A percentile compares a stretch with the other conserved stretches of the same genome.
Evolutionary conservation across 1,284 basidiomycete genomes (phyloP).

Genomic region (Xerocomus amazonicus): DNA sequence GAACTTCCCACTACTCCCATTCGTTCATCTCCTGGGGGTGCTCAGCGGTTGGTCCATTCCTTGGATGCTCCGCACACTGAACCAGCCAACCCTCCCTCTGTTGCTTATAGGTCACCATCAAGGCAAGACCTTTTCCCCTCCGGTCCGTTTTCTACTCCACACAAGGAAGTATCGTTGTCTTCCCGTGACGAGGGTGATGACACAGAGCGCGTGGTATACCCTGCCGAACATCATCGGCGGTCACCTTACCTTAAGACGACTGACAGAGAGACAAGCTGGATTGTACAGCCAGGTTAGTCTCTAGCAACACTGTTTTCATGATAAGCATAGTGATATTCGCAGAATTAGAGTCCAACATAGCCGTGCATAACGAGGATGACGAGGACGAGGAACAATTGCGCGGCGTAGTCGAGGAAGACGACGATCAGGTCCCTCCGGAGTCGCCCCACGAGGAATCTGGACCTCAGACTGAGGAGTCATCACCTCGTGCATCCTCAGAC

Average conservation of each 20-base stretch:
- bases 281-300: constrained; percentile 61
- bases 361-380: constrained; percentile 56
- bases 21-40: constrained; percentile 30
- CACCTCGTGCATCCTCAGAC: constrained; percentile 49
- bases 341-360: constrained; percentile 58
- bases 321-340: constrained; percentile 9
- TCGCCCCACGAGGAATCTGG: constrained; percentile 37
- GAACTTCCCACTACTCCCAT: constrained; percentile 35
- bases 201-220: constrained; percentile 49
- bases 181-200: constrained; percentile 53
- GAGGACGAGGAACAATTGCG: constrained; percentile 39
- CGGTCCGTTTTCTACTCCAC: constrained; percentile 69
- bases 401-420: constrained; percentile 33
- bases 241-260: constrained; percentile 44
- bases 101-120: constrained; percentile 43
- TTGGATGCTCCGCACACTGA: constrained; percentile 49
- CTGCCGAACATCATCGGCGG: constrained; percentile 43
- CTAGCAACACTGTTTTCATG: constrained; percentile 4
- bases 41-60: constrained; percentile 42
- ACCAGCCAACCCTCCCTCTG: constrained; percentile 46
- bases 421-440: constrained; percentile 43
- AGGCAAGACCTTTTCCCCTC: constrained; percentile 56
- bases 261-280: constrained; percentile 72
- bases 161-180: constrained; percentile 50
- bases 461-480: constrained; percentile 42